A percentile compares a stretch with the other conserved stretches of the same genome.
These are phyloP conservation scores for Xanthoconium separans DNA, from an alignment of 1,284 basidiomycete genomes.

Conservation along the genomic window DNA sequence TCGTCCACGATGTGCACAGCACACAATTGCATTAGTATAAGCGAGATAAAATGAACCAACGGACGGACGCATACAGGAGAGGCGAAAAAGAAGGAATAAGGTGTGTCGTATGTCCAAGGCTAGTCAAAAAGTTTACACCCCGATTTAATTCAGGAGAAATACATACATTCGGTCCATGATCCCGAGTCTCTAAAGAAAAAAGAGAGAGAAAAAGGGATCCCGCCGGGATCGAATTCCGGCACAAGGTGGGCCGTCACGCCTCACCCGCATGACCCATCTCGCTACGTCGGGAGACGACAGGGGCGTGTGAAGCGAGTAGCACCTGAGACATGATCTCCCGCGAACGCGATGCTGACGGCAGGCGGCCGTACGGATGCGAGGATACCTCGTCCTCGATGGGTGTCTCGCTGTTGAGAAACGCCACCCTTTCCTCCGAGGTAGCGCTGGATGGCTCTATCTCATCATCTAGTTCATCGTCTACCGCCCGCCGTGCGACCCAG, in stretches of 20 bases:
- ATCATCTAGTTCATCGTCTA: constrained; percentile 74
- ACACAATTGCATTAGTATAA: constrained; percentile 4
- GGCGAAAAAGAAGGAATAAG: background rate
- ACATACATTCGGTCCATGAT: constrained; percentile 24
- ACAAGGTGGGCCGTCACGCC: constrained; percentile 13
- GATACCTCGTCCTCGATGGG: constrained; percentile 23
- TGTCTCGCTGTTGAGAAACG: constrained; percentile 35
- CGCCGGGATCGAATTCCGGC: background rate
- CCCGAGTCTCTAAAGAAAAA: background rate
- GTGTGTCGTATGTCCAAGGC: constrained; percentile 1
- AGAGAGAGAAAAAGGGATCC: too few relatives aligned
- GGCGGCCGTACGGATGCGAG: constrained; percentile 19
- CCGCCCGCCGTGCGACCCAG: constrained; percentile 75
- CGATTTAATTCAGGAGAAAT: constrained; percentile 14
- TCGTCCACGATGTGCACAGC: constrained; percentile 10
- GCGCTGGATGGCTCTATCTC: constrained; percentile 36
- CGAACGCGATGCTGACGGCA: constrained; percentile 21
- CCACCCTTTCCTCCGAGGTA: constrained; percentile 47
- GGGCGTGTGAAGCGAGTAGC: constrained; percentile 18
- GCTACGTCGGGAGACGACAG: constrained; percentile 16
- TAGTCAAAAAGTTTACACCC: constrained; percentile 20
- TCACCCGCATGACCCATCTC: constrained; percentile 5
- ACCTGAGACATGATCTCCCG: constrained; percentile 30
- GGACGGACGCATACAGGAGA: constrained; percentile 5
- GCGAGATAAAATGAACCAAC: constrained; percentile 13